phyloP scores from a whole-genome alignment of 139 green algal genomes.

The Gonium pectorale region DNA sequence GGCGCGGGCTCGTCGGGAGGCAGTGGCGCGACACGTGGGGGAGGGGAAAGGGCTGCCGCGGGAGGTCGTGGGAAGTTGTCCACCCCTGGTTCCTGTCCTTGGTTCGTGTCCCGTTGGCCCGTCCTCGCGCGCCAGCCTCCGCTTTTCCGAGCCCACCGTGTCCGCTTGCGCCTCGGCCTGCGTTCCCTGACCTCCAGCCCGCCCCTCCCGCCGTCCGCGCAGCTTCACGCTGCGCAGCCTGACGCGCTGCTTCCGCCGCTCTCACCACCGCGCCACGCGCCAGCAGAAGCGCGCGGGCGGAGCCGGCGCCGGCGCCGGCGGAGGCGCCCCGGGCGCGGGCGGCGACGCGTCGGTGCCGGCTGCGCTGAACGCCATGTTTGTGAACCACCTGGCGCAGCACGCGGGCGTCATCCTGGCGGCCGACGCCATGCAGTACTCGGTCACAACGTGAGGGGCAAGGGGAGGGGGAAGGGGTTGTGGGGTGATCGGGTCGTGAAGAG shows the following conservation, averaged over 20 bases:
- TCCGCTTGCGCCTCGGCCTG: not conserved
- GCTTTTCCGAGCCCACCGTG: too few relatives aligned
- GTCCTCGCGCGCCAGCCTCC: too few relatives aligned
- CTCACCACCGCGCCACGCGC: conserved; percentile 3
- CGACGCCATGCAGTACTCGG: not conserved
- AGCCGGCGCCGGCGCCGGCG: not conserved
- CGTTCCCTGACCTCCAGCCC: not conserved
- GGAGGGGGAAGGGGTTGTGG: not conserved
- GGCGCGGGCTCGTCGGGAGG: too few relatives aligned
- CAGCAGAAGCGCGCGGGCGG: not conserved
- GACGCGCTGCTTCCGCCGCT: conserved; percentile 25
- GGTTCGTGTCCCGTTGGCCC: too few relatives aligned
- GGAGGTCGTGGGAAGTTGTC: too few relatives aligned
- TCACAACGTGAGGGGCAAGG: not conserved
- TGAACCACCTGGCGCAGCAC: conserved; percentile 38
- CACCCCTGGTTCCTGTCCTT: too few relatives aligned
- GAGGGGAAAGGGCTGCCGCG: too few relatives aligned
- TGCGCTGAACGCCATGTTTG: conserved; percentile 24
- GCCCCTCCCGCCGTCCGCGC: not conserved
- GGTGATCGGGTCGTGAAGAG: too few relatives aligned
- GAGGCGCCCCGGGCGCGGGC: too few relatives aligned
- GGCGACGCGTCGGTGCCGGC: not conserved
- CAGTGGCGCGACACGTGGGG: too few relatives aligned
- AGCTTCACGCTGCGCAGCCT: not conserved
- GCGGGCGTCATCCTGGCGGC: conserved; percentile 30